Evolutionary conservation across 768 basidiomycete species (phyloP), one percentile per base, ranked within the genome.

Genomic region (Calvatia gigantea): DNA sequence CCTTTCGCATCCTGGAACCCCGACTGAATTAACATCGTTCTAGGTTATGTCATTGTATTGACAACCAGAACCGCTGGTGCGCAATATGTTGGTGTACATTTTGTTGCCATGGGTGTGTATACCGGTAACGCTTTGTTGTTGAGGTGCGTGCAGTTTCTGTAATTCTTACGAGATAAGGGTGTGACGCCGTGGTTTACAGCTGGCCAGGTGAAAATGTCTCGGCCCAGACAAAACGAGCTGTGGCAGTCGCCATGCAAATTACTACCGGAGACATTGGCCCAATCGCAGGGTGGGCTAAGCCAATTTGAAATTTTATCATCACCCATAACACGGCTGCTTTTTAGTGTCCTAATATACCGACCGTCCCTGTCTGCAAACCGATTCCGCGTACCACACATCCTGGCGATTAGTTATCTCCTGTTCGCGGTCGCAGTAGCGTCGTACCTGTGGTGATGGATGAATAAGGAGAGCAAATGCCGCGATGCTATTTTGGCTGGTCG

Each of bases 181-280:
- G 2, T 19, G n/a, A 29, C 29, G 17, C 32, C 14, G 21, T 14
- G 9, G 27, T 45, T n/a, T 25, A 4, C 58, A 76, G 78, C 51
- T 85, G 85, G 81, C 82, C 83, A 0, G 74, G 79, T 15, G 84
- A 86, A 66, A 86, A 86, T 58, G 82, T 87, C n/a, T 83, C 83
- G 11, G 81, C 79, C 9, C 84, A 86, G 60, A 86, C 84, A 3
- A 85, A 86, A 64, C 77, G 85, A 11, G 83, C 85, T 0, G 74
- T 83, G 2, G 81, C 80, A 1, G 75, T 83, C 3, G 85, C 81
- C 1, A 77, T 82, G 75, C 85, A 86, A 62, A 85, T 87, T 45
- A 80, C 79, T 7, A 76, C 86, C 9, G 83, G 83, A 11, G 81
- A 86, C 58, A 69, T 82, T 32, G 85, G 82, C 2, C 82, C 84